Evolutionary conservation across 768 basidiomycete genomes (phyloP), one percentile per base, ranked within the genome.

Genomic region (Agaricus sinodeliciosus): DNA sequence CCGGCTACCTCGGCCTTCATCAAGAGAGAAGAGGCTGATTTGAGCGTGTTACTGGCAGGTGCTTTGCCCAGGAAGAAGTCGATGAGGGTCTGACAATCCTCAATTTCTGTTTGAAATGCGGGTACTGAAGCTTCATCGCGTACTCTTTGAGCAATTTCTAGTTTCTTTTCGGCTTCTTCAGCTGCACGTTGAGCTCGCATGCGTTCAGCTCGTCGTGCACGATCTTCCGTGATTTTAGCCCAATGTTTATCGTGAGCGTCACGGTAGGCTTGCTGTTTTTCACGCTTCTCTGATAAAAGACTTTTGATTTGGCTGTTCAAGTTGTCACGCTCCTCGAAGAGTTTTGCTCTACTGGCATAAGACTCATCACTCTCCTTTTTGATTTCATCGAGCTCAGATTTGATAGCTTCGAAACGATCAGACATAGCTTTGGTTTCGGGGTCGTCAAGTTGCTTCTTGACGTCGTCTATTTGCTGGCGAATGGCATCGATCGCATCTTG

Each of bases 61-160:
- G 70, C 68, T 67, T 85, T 88, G 19, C 87, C 87, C 15, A 79
- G 83, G 69, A 96, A 83, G 63, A 76, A 83, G 67, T 93, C 87
- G 64, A 95, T 85, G 58, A 96, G 81, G 3, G 88, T 95, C 63
- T 90, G 87, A 72, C 94, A 97, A 66, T 98, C 96, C 72, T 98
- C 92, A 61, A 99, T 93, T 66, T 97, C 83, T 49, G 83, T 77
- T 62, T 91, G 90, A 77, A 81, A 98, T 0, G 96, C 96, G 25
- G 96, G 94, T 19, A 77, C 63, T 55, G 84, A 81, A 19, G 96
- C 96, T 65, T 98, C 94, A 55, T 99, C 96, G 48, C 88, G 83
- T 43, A 97, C 67, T 36, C 82, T 85, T 59, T 87, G 80, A 9
- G 81, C 85, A 55, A 85, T 75, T 64, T 93, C 92, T 67, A 84